Base-by-base conservation (phyloP, 169 alveolate species). In the Plasmodium billcollinsi region DNA sequence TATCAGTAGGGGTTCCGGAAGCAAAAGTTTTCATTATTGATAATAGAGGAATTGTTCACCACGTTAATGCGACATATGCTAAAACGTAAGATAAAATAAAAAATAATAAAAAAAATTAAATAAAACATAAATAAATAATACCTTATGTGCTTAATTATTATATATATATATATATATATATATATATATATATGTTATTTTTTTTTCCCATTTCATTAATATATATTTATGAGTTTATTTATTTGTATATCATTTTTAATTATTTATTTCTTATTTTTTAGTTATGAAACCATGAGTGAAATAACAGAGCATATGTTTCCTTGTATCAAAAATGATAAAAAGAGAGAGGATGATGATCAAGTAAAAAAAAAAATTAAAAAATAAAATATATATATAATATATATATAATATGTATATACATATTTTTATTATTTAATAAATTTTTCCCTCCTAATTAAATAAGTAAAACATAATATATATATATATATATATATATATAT, bases 1-100 rank as follows among this genome's bases (percentile, higher is more conserved):
- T 96, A 56, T 96, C 97, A 33, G 99, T 97, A 39, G 99, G 99
- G 3, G 96, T 97, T 14, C 98, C 98, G 1, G 98, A 97, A 86
- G 97, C 96, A 21, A 95, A 96, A 39, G 97, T 97, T 20, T 97
- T 97, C 89, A 97, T 97, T 43, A 96, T 97, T 61, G 97, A 97
- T 93, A 94, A 98, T 4, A 92, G 94, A 12, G 99, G 99, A 26
- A 94, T 94, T 14, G 95, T 97, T 18, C 96, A 92, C 85, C 98
- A 96, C 74, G 96, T 95, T 73, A 96, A 96, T 88, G 56, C 95
- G 33, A 95, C 96, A 24, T 94, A 95, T 88, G 97, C 97, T 21
- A 94, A 93, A 72, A 96, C 98, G 95, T 96, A 95, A 88, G 56
- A 52, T 26, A 33, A 52, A n/a, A n/a, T 15, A 18, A 50, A 59